These are phyloP conservation scores for Mycena alexandri DNA, from an alignment of 768 basidiomycete species.

Conservation along the genomic window DNA sequence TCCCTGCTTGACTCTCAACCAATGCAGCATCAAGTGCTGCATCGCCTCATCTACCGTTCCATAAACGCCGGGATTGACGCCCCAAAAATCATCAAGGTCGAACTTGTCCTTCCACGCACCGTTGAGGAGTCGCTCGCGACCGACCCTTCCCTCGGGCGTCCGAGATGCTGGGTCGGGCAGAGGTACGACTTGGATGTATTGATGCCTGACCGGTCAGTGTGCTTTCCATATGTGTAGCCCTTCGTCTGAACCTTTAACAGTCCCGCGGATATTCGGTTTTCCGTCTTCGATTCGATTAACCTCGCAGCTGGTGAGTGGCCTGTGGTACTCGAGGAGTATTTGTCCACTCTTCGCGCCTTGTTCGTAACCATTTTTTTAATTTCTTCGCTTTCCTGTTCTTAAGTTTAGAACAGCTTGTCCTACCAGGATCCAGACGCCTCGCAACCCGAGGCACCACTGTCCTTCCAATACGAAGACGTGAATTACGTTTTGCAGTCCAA, in stretches of 20 bases:
- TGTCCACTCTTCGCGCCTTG: conserved; percentile 55
- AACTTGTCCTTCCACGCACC: conserved; percentile 48
- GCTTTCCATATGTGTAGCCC: too few relatives aligned
- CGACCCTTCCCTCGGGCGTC: conserved; percentile 13
- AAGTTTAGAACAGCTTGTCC: conserved; percentile 48
- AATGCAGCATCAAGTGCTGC: conserved; percentile 51
- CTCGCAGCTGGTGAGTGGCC: conserved; percentile 54
- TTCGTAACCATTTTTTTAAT: conserved; percentile 46
- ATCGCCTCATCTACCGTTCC: conserved; percentile 63
- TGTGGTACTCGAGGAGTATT: conserved; percentile 55
- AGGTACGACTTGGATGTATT: conserved; percentile 61
- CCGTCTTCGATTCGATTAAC: conserved; percentile 49
- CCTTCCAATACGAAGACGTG: conserved; percentile 49
- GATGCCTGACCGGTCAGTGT: conserved; percentile 67
- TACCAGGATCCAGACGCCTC: conserved; percentile 40
- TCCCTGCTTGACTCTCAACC: conserved; percentile 47
- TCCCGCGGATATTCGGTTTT: conserved; percentile 70
- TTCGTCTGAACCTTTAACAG: conserved; percentile 45
- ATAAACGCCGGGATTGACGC: conserved; percentile 27
- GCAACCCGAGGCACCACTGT: conserved; percentile 64
- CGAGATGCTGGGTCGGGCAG: conserved; percentile 51
- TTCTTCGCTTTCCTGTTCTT: background rate
- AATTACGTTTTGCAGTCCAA: conserved; percentile 62
- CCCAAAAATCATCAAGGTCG: conserved; percentile 52
- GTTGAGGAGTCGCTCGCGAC: background rate